Evolutionary conservation across 2,329 filamentous ascomycete species (phyloP), one percentile per base, ranked within the genome.

Genomic region (Cytospora piceicola): DNA sequence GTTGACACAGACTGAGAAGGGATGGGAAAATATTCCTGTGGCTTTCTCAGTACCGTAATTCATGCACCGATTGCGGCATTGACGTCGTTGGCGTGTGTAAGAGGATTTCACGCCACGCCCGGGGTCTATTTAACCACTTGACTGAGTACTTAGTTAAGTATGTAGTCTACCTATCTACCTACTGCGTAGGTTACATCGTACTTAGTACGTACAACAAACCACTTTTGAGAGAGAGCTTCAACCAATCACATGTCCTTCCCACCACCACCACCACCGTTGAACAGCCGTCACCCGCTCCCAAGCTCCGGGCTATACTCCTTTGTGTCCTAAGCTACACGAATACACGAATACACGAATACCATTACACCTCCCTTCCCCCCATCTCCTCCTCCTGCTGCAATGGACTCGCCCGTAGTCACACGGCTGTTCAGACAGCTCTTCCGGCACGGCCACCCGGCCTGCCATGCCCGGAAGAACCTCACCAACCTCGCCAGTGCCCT

Each of bases 401-500:
- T 97, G 93, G 93, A 97, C 80, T 94, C 92, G 22, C 90, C 90
- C 66, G 81, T 92, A 68, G 84, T 93, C 70, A 87, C 87, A 58
- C 90, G 90, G 75, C 84, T 97, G 75, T 94, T 97, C 74, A 88
- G 91, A 73, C 91, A 93, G 81, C 86, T 98, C 52, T 96, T 96
- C 73, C 87, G 88, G 54, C 91, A 67, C 9, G 53, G 56, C 42
- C 67, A 94, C 73, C 86, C 87, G 57, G 83, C 87, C 58, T 90
- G 89, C 74, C 83, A 85, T 73, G 81, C 82, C 62, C 77, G 84
- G 70, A 80, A 81, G 62, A 80, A 80, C 63, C 70, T 80, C 51
- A 73, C 73, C 55, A 72, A 75, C 11, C 72, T 81, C 22, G 75
- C 77, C 51, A 74, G 76, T 34, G 75, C 75, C 51, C 74, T 79